These are phyloP conservation scores for Salix purpurea DNA, from an alignment of 345 rosid genomes.

Conservation along the genomic window DNA sequence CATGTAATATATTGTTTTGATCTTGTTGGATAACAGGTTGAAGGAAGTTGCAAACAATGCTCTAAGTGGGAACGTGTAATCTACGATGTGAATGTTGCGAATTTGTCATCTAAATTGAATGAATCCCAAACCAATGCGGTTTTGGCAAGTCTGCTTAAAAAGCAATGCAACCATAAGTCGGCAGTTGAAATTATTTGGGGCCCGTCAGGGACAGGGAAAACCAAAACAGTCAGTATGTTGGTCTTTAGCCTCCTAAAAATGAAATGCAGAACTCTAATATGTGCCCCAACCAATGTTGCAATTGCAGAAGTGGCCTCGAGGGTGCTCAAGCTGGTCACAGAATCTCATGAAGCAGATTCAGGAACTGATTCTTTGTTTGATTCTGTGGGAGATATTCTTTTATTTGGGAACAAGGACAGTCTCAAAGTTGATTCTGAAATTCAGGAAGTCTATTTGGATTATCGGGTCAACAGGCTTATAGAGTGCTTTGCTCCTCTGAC, in stretches of 20 bases:
- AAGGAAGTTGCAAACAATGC: constrained; percentile 21
- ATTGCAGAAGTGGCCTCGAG: constrained; percentile 40
- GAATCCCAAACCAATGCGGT: constrained; percentile 32
- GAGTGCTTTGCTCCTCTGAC: constrained; percentile 20
- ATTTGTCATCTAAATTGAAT: constrained; percentile 21
- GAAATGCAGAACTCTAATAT: constrained; percentile 38
- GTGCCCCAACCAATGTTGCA: constrained; percentile 53
- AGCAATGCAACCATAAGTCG: constrained; percentile 24
- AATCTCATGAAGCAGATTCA: constrained; percentile 1
- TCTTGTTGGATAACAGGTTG: constrained; percentile 22
- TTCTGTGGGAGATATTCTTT: constrained; percentile 32
- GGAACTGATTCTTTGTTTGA: constrained; percentile 1
- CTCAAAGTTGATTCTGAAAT: constrained; percentile 26
- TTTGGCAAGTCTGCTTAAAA: constrained; percentile 19
- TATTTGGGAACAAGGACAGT: constrained; percentile 42
- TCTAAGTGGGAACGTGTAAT: neutral
- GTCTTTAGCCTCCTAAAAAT: constrained; percentile 26
- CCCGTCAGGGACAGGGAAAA: constrained; percentile 59
- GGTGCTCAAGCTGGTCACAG: constrained; percentile 36
- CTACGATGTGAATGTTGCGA: neutral
- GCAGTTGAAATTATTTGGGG: constrained; percentile 48
- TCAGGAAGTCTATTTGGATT: constrained; percentile 38
- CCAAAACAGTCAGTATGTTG: constrained; percentile 33
- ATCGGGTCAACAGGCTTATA: constrained; percentile 30
- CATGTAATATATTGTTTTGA: neutral